Evolutionary conservation across 805 yeast genomes (phyloP).

Genomic region (Spathaspora arborariae): DNA sequence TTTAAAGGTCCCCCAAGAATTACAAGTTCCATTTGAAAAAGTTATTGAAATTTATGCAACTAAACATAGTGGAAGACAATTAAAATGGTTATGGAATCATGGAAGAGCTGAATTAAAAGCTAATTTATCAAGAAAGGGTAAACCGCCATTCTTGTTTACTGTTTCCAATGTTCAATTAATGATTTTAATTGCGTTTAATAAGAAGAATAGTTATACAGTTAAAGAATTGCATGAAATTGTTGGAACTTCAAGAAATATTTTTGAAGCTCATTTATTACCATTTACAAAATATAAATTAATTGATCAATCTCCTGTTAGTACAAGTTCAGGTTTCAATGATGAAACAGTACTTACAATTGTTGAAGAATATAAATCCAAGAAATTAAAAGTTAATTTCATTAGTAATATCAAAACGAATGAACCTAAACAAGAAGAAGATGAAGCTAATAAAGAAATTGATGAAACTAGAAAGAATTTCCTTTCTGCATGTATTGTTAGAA

Average conservation of each 20-base stretch:
- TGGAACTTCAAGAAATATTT: conserved; percentile 57
- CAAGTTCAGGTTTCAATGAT: conserved; percentile 35
- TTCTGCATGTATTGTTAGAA: conserved; percentile 91
- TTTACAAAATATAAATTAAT: conserved; percentile 75
- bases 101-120: conserved; percentile 91
- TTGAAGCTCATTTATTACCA: conserved; percentile 76
- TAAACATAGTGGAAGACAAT: conserved; percentile 81
- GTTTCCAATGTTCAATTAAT: conserved; percentile 86
- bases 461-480: conserved; percentile 82
- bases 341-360: conserved; percentile 65
- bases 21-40: conserved; percentile 59
- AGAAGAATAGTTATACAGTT: conserved; percentile 54
- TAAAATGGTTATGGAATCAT: conserved; percentile 95
- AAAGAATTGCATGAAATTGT: conserved; percentile 63
- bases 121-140: conserved; percentile 74
- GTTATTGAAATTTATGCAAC: conserved; percentile 66
- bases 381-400: conserved; percentile 77
- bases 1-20: conserved; percentile 61
- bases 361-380: conserved; percentile 79
- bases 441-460: conserved; percentile 74
- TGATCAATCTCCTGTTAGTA: conserved; percentile 52
- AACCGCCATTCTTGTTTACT: conserved; percentile 75
- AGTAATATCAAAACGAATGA: conserved; percentile 56
- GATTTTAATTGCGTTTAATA: conserved; percentile 80
- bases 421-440: conserved; percentile 61